A percentile compares a stretch with the other conserved stretches of the same genome.
Conservation (phyloP, 1,139 yeast genomes). For the Eremothecium cymbalariae region DNA sequence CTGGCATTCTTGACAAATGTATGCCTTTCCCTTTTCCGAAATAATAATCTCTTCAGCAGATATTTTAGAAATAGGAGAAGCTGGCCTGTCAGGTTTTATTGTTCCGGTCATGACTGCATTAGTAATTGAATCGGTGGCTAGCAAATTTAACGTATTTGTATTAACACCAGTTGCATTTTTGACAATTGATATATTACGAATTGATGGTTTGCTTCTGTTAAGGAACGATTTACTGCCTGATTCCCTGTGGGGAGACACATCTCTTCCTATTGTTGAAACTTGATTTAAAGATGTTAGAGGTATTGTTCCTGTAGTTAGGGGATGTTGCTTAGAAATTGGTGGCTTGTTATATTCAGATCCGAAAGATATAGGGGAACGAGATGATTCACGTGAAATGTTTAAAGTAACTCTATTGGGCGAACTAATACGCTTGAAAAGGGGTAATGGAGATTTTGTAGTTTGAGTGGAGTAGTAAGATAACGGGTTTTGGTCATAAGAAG, state of each 20-base stretch:
- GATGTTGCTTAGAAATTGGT: conserved; percentile 17
- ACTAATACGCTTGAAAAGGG: conserved; percentile 29
- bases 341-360: conserved; percentile 18
- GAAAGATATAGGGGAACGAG: conserved; percentile 28
- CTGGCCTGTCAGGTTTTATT: conserved; percentile 8
- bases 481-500: conserved; percentile 19
- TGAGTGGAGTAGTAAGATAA: conserved; percentile 15
- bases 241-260: conserved; percentile 16
- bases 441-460: conserved; percentile 14
- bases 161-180: not conserved
- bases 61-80: conserved; percentile 13
- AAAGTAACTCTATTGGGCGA: conserved; percentile 32
- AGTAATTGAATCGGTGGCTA: conserved; percentile 4
- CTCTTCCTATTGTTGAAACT: conserved; percentile 18
- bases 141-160: conserved; percentile 8
- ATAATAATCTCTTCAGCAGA: conserved; percentile 28
- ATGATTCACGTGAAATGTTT: conserved; percentile 31
- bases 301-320: conserved; percentile 16
- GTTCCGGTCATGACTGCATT: conserved; percentile 1
- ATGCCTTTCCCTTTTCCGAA: conserved; percentile 31
- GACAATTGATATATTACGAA: not conserved
- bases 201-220: conserved; percentile 3
- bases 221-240: not conserved
- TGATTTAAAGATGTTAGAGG: conserved; percentile 18
- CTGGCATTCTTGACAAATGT: conserved; percentile 32